Base-by-base conservation (phyloP, 768 basidiomycete genomes). In the Suillus occidentalis region DNA sequence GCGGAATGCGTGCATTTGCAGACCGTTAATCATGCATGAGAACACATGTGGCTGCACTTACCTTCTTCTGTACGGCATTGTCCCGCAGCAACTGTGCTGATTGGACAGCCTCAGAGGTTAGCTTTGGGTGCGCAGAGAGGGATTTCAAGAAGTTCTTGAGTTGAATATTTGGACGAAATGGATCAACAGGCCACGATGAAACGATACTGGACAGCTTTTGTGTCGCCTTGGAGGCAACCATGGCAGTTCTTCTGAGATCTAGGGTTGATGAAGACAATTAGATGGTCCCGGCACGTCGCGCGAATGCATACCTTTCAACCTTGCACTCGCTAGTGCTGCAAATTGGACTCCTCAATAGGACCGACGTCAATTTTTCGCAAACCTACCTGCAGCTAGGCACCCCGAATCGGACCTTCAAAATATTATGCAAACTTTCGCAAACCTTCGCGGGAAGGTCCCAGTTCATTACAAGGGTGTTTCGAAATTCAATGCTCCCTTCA, bases 121-220 rank as follows among this genome's bases (percentile, higher is more conserved):
- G 81, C 52, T 82, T 85, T 4, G 91, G 92, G 70, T 93, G 91
- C 0, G 81, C 77, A 0, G 90, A 81, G 64, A 93, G 81, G 0
- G 89, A 87, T 36, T 81, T 75, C 43, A 93, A 80, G 68, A 93
- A 87, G 1, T 75, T 83, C 67, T 84, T 85, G 39, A 93, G 81
- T 77, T 94, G 92, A 9, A 93, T 72, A 66, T 90, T 88, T 1
- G 90, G 91, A 3, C 92, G 84, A 73, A 94, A 90, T 0, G 90
- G 90, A 69, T 94, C 92, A 14, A 76, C 77, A 18, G 85, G 83
- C 90, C 92, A 94, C 45, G 81, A 73, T 50, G 83, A 76, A 1
- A 89, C 89, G 58, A 92, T 83, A 12, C 76, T 70, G 49, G 75
- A 76, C 67, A 92, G 81, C 70, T 84, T 83, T 64, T 82, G 80